Evolutionary conservation across 2,329 filamentous ascomycete species (phyloP).

Genomic region (Alternaria ethzedia): DNA sequence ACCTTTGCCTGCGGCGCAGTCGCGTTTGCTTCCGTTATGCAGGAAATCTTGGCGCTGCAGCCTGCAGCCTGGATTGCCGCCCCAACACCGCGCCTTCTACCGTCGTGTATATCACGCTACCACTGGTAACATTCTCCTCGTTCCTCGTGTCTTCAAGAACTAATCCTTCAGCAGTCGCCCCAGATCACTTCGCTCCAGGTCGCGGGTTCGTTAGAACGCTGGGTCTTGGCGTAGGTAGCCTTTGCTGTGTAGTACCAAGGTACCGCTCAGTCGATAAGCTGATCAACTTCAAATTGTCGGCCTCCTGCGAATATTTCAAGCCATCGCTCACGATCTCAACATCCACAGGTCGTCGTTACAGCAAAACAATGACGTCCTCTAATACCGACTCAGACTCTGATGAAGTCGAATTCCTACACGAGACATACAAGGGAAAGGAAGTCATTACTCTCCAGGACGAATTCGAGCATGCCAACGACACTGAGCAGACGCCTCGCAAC

Average conservation of each 20-base stretch:
- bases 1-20: background rate
- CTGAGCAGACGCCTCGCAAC: background rate
- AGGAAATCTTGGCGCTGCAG: constrained; percentile 5
- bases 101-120: background rate
- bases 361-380: background rate
- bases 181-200: background rate
- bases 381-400: background rate
- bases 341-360: background rate
- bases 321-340: background rate
- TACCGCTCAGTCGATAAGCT: background rate
- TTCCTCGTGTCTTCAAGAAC: background rate
- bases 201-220: background rate
- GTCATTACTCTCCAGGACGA: background rate
- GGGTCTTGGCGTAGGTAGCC: background rate
- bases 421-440: background rate
- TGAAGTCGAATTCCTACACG: constrained; percentile 1
- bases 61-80: background rate
- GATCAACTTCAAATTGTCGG: background rate
- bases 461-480: background rate
- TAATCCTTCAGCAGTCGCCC: background rate
- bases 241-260: background rate
- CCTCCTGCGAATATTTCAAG: background rate
- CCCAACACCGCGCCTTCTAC: background rate
- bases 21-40: background rate
- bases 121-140: background rate